Evolutionary conservation across 164 flowering plant species (phyloP), one percentile per base, ranked within the genome.

Genomic region (Paratinospora sagittata): DNA sequence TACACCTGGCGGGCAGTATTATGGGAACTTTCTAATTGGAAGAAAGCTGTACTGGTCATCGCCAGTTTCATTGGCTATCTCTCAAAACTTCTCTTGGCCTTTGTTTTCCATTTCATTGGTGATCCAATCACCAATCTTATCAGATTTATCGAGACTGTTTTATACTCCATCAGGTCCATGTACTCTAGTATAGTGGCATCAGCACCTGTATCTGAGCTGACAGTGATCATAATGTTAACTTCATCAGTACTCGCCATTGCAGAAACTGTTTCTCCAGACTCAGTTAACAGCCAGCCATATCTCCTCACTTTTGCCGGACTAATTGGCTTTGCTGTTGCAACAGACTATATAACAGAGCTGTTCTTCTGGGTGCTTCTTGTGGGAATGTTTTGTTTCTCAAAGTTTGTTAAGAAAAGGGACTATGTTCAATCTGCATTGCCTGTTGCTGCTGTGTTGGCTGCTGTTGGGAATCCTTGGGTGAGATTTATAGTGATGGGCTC

Each of bases 1-100:
- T 94, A 94, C 73, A 78, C 93, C 41, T 94, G 98, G 98, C 85
- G 92, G 73, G 78, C 90, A 0, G 98, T 94, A 61, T 74, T 90
- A 72, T 90, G 91, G 81, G 98, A 93, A 78, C 86, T 93, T 30
- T 70, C 81, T 7, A 89, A 90, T 76, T 91, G 97, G 98, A 86
- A 73, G 76, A 87, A 81, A 69, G 81, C 78, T 68, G 72, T 74
- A 10, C 6, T 79, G 13, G 77, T 70, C 8, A 74, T 88, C 12
- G 26, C 77, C 24, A 23, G 73, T 6, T 86, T 85, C 73, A 65
- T 82, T 23, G 87, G 84, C 69, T 83, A 88, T 81, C 80, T 89
- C 41, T 75, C 73, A 36, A 86, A 90, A 82, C 78, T 88, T 73
- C 75, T 55, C 0, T 72, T 90, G 74, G 95, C 93, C 43, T 58